phyloP scores from a whole-genome alignment of 805 yeast species.

The Candida incommunis region DNA sequence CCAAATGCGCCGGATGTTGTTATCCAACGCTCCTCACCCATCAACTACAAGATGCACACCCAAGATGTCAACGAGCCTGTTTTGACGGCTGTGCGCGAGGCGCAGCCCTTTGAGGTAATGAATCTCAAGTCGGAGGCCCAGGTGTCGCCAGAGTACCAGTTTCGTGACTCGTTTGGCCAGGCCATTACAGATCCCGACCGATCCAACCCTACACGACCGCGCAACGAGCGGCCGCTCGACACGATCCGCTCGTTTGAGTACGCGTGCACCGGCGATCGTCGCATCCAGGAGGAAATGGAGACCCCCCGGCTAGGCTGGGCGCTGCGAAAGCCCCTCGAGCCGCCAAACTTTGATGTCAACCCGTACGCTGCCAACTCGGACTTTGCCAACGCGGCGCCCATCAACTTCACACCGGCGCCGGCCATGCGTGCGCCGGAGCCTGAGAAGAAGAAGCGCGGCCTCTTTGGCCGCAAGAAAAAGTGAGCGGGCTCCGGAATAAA shows the following conservation, averaged over 20 bases:
- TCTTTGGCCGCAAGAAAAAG: slow-evolving; percentile 62
- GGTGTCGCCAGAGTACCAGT: slow-evolving; percentile 36
- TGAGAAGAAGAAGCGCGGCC: slow-evolving; percentile 65
- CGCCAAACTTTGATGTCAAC: slow-evolving; percentile 37
- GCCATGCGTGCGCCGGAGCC: slow-evolving; percentile 17
- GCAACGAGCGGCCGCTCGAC: slow-evolving; percentile 95
- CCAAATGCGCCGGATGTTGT: neutral
- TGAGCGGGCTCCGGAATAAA: neutral
- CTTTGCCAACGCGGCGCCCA: slow-evolving; percentile 18
- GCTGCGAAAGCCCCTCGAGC: slow-evolving; percentile 42
- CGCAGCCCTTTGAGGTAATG: slow-evolving; percentile 80
- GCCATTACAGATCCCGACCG: slow-evolving; percentile 68
- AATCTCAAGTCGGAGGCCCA: slow-evolving; percentile 21
- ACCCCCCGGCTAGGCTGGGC: slow-evolving; percentile 71
- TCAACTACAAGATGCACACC: neutral
- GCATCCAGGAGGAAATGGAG: slow-evolving; percentile 71
- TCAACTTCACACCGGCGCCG: slow-evolving; percentile 32
- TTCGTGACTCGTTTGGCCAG: slow-evolving; percentile 77
- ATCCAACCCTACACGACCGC: slow-evolving; percentile 82
- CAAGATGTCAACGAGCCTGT: slow-evolving; percentile 78
- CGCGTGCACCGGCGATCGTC: slow-evolving; percentile 79
- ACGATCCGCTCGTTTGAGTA: slow-evolving; percentile 90
- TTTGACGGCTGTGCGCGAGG: slow-evolving; percentile 83
- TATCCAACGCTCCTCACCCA: neutral
- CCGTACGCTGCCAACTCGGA: slow-evolving; percentile 28